Evolutionary conservation across 2,329 filamentous ascomycete species (phyloP).

Genomic region (Decorospora gaudefroyi): DNA sequence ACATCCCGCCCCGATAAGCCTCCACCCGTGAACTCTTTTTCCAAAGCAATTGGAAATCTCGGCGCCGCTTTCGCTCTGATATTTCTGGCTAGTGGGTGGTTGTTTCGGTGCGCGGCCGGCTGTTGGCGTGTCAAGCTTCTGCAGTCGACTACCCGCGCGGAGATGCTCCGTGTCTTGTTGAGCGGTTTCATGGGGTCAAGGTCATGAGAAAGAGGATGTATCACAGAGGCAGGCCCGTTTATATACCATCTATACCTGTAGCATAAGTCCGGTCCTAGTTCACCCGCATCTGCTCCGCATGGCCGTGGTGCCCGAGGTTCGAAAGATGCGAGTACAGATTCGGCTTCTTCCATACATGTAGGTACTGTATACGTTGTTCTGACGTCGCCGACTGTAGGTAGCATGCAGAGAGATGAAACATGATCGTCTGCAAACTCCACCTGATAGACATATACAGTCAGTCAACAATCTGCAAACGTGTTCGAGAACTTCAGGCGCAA

Average conservation of each 20-base stretch:
- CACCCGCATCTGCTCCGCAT: conserved; percentile 32
- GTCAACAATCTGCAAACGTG: no score
- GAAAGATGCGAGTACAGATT: conserved; percentile 3
- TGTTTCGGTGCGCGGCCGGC: conserved; percentile 33
- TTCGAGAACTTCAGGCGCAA: conserved; percentile 1
- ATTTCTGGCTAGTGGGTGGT: conserved; percentile 20
- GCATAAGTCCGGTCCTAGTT: conserved; percentile 28
- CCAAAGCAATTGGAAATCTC: conserved; percentile 34
- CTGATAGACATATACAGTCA: no score
- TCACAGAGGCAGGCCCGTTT: conserved; percentile 27
- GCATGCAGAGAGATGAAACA: no score
- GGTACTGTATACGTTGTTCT: no score
- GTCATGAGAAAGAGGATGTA: conserved; percentile 20
- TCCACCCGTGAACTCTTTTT: conserved; percentile 23
- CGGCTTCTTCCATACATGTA: conserved; percentile 7
- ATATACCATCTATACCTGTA: conserved; percentile 29
- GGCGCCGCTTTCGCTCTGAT: conserved; percentile 19
- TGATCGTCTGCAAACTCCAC: no score
- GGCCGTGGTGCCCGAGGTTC: conserved; percentile 35
- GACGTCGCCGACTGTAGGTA: no score
- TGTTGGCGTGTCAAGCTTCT: conserved; percentile 23
- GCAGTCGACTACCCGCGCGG: conserved; percentile 23
- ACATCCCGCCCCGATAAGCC: conserved; percentile 37
- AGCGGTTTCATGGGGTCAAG: conserved; percentile 26
- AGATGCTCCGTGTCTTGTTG: conserved; percentile 22